Percentiles rank a stretch among this genome's conserved stretches.
Conservation (phyloP, 2,329 filamentous ascomycete species). For the Metarhizium sp. region DNA sequence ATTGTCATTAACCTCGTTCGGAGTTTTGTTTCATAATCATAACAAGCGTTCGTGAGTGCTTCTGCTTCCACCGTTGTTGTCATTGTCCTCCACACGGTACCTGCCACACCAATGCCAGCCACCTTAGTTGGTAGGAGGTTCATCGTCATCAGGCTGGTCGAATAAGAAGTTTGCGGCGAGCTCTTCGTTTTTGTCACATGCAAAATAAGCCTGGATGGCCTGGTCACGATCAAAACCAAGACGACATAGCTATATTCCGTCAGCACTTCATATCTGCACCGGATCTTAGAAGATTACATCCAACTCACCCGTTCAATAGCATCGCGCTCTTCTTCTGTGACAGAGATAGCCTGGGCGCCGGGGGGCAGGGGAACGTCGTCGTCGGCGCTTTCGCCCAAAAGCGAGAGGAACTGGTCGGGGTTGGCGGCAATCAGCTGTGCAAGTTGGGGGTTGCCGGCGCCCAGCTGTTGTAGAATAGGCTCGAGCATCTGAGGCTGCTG, state of each 20-base stretch:
- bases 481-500: constrained; percentile 98
- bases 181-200: constrained; percentile 99
- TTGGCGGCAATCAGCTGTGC: constrained; percentile 87
- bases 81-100: not conserved
- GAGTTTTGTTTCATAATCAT: constrained; percentile 5
- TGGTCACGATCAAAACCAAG: constrained; percentile 89
- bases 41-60: not conserved
- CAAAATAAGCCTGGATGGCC: constrained; percentile 97
- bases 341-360: constrained; percentile 78
- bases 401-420: constrained; percentile 83
- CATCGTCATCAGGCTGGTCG: constrained; percentile 86
- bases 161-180: constrained; percentile 97
- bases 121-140: constrained; percentile 37
- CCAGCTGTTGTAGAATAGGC: constrained; percentile 93
- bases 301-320: constrained; percentile 79
- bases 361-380: constrained; percentile 79
- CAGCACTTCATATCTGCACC: not conserved
- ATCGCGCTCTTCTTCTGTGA: constrained; percentile 93
- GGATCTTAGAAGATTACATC: not conserved
- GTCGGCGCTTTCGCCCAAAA: constrained; percentile 81
- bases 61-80: not conserved
- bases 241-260: constrained; percentile 61
- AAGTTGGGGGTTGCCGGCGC: constrained; percentile 87
- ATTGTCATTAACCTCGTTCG: not conserved
- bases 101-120: constrained; percentile 2